Evolutionary conservation across 768 basidiomycete genomes (phyloP), one percentile per base, ranked within the genome.

Genomic region (Tricholoma furcatifolium): DNA sequence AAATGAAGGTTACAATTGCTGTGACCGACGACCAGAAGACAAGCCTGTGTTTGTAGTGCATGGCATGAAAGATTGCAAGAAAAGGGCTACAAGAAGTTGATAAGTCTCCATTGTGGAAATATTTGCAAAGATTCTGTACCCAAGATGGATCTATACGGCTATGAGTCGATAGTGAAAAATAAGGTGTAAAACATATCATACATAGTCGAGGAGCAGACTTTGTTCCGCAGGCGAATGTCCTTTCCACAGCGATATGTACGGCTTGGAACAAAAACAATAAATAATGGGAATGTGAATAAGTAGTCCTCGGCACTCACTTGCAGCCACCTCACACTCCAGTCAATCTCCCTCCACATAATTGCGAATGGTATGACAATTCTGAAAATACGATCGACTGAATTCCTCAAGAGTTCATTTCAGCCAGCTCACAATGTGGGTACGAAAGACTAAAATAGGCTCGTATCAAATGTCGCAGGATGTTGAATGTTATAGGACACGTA

Each of bases 141-240:
- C 79, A 23, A 77, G 61, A 32, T 65, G 67, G 47, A 78, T 65
- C 82, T 81, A 45, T 46, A 21, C 7, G 8, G 21, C 54, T 14
- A 14, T 54, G 30, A 43, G 35, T 7, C 17, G 41, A 17, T 18
- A 6, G n/a, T 31, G 39, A 18, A 14, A 21, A 51, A 20, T 42
- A 6, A 3, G 42, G 35, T 43, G 45, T 35, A 39, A 18, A 54
- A 35, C 47, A 48, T 35, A 47, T 34, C 81, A 44, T 58, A 85
- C 84, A 65, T 88, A 88, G 64, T 88, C 81, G 21, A 86, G 62
- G 15, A 89, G 68, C n/a, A 89, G 64, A 47, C 81, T 81, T 56
- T 82, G 79, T 50, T 83, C 73, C 1, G 85, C 84, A 2, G 70
- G 64, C 1, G 78, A 79, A 54, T 69, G 69, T 2, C 84, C 85